Percentiles rank a stretch among this genome's conserved stretches.
Conservation (phyloP, 371 early-diverging fungal species). For the Enterospora canceri region DNA sequence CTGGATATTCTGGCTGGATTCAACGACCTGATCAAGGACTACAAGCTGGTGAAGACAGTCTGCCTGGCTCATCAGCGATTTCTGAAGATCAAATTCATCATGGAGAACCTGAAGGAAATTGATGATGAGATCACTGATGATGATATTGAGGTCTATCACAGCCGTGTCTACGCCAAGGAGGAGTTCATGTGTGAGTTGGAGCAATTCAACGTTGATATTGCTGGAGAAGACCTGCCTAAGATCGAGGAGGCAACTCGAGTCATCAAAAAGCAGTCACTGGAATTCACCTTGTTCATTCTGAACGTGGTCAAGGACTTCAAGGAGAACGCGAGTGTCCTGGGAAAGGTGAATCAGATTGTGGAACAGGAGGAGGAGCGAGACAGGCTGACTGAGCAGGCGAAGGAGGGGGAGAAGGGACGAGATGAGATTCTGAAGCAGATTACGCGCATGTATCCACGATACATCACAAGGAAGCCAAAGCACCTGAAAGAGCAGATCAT, state of each 20-base stretch:
- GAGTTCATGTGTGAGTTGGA: conserved; percentile 44
- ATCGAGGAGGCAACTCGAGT: conserved; percentile 16
- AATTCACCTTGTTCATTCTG: conserved; percentile 31
- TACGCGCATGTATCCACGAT: conserved; percentile 30
- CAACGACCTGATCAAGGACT: conserved; percentile 27
- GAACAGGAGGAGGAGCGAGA: conserved; percentile 42
- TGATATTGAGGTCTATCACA: conserved; percentile 28
- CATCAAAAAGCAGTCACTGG: conserved; percentile 24
- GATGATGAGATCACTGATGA: conserved; percentile 14
- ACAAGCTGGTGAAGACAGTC: conserved; percentile 29
- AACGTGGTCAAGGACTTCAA: conserved; percentile 24
- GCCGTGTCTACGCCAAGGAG: conserved; percentile 31
- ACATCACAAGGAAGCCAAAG: conserved; percentile 26
- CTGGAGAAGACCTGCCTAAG: conserved; percentile 21
- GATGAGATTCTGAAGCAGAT: conserved; percentile 26
- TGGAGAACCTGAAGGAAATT: conserved; percentile 19
- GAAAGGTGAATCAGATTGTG: conserved; percentile 23
- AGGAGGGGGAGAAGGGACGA: conserved; percentile 23
- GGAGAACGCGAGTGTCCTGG: conserved; percentile 18
- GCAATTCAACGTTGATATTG: conserved; percentile 23
- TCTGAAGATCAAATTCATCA: conserved; percentile 17
- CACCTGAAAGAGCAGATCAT: conserved; percentile 22
- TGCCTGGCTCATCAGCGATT: conserved; percentile 37
- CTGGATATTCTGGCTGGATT: conserved; percentile 23
- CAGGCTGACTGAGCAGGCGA: conserved; percentile 23